A percentile compares a stretch with the other conserved stretches of the same genome.
phyloP scores from a whole-genome alignment of 108 stramenopile genomes.

The Mayamaea pseudoterrestris region DNA sequence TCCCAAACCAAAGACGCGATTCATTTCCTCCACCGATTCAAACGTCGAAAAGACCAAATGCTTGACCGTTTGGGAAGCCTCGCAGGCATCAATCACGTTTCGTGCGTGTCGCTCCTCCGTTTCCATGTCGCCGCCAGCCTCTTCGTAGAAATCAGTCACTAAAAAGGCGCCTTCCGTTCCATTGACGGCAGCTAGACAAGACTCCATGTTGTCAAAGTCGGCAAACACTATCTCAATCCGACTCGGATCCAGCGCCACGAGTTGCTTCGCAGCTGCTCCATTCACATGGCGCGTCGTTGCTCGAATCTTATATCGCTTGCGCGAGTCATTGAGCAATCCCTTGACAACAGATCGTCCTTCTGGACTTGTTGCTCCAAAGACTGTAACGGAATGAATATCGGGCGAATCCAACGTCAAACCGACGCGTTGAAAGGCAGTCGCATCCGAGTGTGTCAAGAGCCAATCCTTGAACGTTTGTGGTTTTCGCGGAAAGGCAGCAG shows the following conservation, averaged over 20 bases:
- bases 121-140: slow-evolving; percentile 2
- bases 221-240: slow-evolving; percentile 22
- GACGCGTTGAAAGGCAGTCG: slow-evolving; percentile 28
- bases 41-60: slow-evolving; percentile 50
- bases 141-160: slow-evolving; percentile 25
- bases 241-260: slow-evolving; percentile 21
- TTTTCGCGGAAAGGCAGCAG: slow-evolving; percentile 12
- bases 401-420: slow-evolving; percentile 35
- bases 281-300: slow-evolving; percentile 16
- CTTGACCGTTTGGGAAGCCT: slow-evolving; percentile 14
- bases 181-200: slow-evolving; percentile 22
- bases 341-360: slow-evolving; percentile 39
- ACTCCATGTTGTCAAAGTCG: slow-evolving; percentile 23
- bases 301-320: slow-evolving; percentile 34
- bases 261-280: slow-evolving; percentile 5
- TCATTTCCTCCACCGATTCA: slow-evolving; percentile 22
- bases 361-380: slow-evolving; percentile 39
- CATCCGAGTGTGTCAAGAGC: slow-evolving; percentile 44
- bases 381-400: slow-evolving; percentile 28
- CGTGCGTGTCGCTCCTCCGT: slow-evolving; percentile 21
- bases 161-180: slow-evolving; percentile 45
- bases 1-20: slow-evolving; percentile 11
- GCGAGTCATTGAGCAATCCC: slow-evolving; percentile 31
- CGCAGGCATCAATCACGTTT: slow-evolving; percentile 59
- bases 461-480: slow-evolving; percentile 36